Base-by-base conservation (phyloP, 1,139 yeast genomes). In the Geotrichum europaeum region DNA sequence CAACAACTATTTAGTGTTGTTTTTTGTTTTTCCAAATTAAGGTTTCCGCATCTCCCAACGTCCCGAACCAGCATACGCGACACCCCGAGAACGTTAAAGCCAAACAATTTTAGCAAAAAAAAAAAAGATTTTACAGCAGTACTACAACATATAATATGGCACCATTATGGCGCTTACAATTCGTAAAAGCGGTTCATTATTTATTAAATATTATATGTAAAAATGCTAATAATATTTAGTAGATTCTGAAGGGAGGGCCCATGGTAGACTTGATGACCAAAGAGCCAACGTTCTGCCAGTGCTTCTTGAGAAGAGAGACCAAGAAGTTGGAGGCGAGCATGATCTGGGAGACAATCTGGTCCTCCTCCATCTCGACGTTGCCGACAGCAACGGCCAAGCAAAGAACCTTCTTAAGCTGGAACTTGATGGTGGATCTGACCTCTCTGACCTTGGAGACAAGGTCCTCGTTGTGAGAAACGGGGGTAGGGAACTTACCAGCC, bases 401-500 rank as follows among this genome's bases (percentile, higher is more conserved):
- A 75, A 87, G 84, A 64, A 78, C 81, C 79, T 78, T 94, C 92
- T 95, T 95, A 84, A 95, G 89, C 86, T 95, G 99, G 96, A 95
- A 95, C 89, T 94, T 95, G 85, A 95, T 91, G 86, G 99, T 95
- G 70, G 99, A 91, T 85, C 89, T 92, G 76, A 94, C 99, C 78
- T 95, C 99, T 75, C 84, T 86, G 76, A 95, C 95, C 90, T 94
- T 94, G 72, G 85, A 78, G 87, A 89, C 89, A 79, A 95, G 87
- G 81, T 95, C 99, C 79, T 95, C 99, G 81, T 89, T 85, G 89
- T 94, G 99, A 69, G 99, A 94, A 75, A 95, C 98, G 82, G 99
- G 99, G 80, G 99, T 92, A 81, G 99, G 99, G 96, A 95, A 95
- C 92, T 95, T 95, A 89, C 99, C 99, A 79, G 98, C 99, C 90